Conservation (phyloP, 1,284 basidiomycete species). For the Xanthoconium separans region DNA sequence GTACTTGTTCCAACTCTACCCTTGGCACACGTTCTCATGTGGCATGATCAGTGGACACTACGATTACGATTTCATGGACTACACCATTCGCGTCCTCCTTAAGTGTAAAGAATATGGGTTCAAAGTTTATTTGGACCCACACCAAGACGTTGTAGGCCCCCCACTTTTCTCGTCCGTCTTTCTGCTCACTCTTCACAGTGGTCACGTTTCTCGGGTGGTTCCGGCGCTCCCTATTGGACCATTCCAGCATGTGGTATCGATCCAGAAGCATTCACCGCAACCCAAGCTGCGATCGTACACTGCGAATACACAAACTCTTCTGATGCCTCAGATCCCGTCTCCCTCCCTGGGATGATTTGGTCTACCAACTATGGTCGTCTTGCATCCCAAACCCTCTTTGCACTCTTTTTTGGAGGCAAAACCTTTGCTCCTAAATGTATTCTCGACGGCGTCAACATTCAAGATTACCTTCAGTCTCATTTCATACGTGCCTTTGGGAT, state of each 20-base stretch:
- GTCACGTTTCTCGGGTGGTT: conserved; percentile 96
- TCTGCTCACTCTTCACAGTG: conserved; percentile 54
- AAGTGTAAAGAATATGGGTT: conserved; percentile 97
- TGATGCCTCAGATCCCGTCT: conserved; percentile 59
- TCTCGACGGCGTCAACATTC: conserved; percentile 91
- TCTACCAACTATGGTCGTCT: conserved; percentile 93
- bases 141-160: conserved; percentile 86
- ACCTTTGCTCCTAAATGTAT: conserved; percentile 90
- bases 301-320: conserved; percentile 76
- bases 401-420: conserved; percentile 91
- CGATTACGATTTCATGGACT: conserved; percentile 91
- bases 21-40: conserved; percentile 3
- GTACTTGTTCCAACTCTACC: conserved; percentile 36
- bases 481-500: conserved; percentile 77
- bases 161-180: not conserved
- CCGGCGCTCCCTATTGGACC: conserved; percentile 96
- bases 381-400: conserved; percentile 87
- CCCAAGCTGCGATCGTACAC: conserved; percentile 85
- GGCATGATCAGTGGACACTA: conserved; percentile 70
- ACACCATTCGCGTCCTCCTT: conserved; percentile 80
- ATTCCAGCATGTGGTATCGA: conserved; percentile 90
- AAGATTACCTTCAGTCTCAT: conserved; percentile 90
- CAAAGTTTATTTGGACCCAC: conserved; percentile 92
- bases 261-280: conserved; percentile 81
- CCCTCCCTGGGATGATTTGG: conserved; percentile 94